Evolutionary conservation across 148 eudicot genomes (phyloP), one percentile per base, ranked within the genome.

Genomic region (Diospyros kaki): DNA sequence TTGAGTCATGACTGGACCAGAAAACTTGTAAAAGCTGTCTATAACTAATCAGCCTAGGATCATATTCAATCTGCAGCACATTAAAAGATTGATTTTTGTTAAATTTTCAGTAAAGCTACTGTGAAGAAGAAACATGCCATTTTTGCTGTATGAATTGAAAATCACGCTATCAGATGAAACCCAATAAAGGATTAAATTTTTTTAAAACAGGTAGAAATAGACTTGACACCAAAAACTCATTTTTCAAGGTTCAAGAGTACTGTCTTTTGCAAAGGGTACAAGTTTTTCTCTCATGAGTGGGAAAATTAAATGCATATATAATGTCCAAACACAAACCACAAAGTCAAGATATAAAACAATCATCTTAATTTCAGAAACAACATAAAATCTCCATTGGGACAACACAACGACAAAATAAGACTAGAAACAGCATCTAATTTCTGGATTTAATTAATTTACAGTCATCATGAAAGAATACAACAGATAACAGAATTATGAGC

Each of bases 1-100:
- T 89, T 58, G 96, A 89, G 79, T 95, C 99, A 79, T 95, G 99
- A 81, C 91, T 95, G 8, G 88, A 83, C 99, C 99, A 95, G 71
- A 95, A 95, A 51, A 95, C 96, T 79, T 95, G 97, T 82, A 95
- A 75, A 75, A 95, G 94, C 73, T 86, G 88, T 75, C 89, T 85
- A 78, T 75, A 95, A 82, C 72, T 89, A 69, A 91, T 82, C 76
- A 83, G 73, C 80, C 77, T 77, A 68, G 97, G 91, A 88, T 95
- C 94, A 80, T 95, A 95, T 75, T 89, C 97, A 74, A 92, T 72
- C 97, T 95, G 86, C 74, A 84, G 28, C 50, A 68, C 75, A 66
- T 17, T 68, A 42, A 69, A 59, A 45, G 58, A 41, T 48, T 18
- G 42, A 64, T 14, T 73, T 53, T 71, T 73, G 44, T 46, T 56